These are phyloP conservation scores for Thamnidium elegans DNA, from an alignment of 192 early-diverging fungal genomes.

Conservation along the genomic window DNA sequence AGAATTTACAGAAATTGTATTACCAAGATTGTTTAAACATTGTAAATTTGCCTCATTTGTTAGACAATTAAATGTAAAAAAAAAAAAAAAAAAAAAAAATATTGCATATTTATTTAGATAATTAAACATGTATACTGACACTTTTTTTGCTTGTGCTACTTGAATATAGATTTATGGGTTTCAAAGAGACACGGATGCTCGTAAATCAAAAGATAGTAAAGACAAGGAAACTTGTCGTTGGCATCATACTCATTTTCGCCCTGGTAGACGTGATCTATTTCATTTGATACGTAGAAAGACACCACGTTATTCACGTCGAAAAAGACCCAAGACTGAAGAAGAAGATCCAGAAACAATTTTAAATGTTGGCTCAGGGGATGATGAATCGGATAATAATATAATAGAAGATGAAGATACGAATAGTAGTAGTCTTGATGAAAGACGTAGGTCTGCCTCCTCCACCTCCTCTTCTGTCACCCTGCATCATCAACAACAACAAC, in stretches of 20 bases:
- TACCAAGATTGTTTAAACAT: constrained; percentile 47
- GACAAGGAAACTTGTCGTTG: constrained; percentile 44
- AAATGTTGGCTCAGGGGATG: constrained; percentile 20
- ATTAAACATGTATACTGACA: neutral
- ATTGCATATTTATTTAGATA: neutral
- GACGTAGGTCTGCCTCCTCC: constrained; percentile 8
- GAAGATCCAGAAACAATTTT: constrained; percentile 23
- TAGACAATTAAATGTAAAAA: constrained; percentile 49
- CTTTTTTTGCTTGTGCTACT: neutral
- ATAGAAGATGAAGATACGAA: constrained; percentile 14
- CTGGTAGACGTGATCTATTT: constrained; percentile 39
- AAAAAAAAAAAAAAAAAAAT: too few relatives aligned
- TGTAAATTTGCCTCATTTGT: constrained; percentile 53
- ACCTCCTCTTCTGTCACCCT: constrained; percentile 7
- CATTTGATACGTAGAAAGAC: constrained; percentile 41
- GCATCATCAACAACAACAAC: constrained; percentile 12
- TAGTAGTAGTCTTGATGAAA: constrained; percentile 13
- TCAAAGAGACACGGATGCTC: constrained; percentile 46
- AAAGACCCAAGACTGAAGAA: constrained; percentile 23
- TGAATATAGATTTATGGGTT: constrained; percentile 47
- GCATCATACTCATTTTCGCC: constrained; percentile 44
- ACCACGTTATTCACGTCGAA: constrained; percentile 32
- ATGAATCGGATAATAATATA: constrained; percentile 24
- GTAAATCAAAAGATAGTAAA: constrained; percentile 46
- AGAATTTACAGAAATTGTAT: constrained; percentile 45